Conservation (phyloP, 1,139 yeast genomes). For the Yamadazyma kanchanaburiensis region DNA sequence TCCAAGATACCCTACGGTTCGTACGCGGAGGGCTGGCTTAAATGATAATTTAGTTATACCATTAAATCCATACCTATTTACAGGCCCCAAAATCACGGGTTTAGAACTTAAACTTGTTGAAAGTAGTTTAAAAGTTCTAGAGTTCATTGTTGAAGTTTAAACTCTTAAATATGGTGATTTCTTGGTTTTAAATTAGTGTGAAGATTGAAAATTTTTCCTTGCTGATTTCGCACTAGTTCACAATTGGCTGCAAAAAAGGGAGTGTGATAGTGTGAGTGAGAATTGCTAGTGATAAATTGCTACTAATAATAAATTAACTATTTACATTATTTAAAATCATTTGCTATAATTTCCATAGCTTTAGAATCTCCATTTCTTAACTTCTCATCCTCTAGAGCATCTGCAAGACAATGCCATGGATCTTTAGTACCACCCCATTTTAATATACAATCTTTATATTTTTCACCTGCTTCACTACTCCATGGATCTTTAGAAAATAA, state of each 20-base stretch:
- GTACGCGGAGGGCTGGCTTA: too few species aligned
- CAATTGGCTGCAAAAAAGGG: neutral
- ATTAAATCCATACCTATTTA: too few species aligned
- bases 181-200: too few species aligned
- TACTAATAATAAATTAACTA: neutral
- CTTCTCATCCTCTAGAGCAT: slow-evolving; percentile 63
- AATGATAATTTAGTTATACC: too few species aligned
- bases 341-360: slow-evolving; percentile 55
- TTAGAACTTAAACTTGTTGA: too few species aligned
- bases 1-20: too few species aligned
- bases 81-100: too few species aligned
- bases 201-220: neutral
- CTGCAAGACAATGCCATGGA: slow-evolving; percentile 86
- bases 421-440: slow-evolving; percentile 94
- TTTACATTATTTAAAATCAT: slow-evolving; percentile 6
- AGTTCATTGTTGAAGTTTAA: too few species aligned
- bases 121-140: too few species aligned
- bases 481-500: slow-evolving; percentile 71
- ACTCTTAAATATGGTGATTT: too few species aligned
- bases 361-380: slow-evolving; percentile 63
- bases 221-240: neutral
- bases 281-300: too few species aligned
- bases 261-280: too few species aligned
- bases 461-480: slow-evolving; percentile 68
- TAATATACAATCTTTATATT: slow-evolving; percentile 65